A percentile compares a stretch with the other conserved stretches of the same genome.
These are phyloP conservation scores for Tubosaeta brunneosetosa DNA, from an alignment of 768 basidiomycete genomes.

Conservation along the genomic window DNA sequence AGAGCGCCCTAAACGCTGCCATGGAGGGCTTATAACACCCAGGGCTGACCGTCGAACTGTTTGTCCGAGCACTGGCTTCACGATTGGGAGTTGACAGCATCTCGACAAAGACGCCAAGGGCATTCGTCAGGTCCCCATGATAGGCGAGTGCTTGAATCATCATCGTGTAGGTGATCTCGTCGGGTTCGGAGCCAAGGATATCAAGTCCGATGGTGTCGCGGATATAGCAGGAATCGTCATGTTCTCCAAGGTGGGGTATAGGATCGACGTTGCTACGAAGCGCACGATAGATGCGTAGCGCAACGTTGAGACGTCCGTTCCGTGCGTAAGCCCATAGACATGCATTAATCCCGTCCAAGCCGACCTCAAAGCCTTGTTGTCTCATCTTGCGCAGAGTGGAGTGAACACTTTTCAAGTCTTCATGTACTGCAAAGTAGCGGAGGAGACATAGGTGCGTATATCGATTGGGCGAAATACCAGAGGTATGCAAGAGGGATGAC, in stretches of 20 bases:
- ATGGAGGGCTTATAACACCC: slow-evolving; percentile 40
- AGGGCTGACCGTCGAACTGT: slow-evolving; percentile 26
- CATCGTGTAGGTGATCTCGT: slow-evolving; percentile 61
- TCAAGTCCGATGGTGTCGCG: slow-evolving; percentile 41
- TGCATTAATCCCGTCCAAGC: slow-evolving; percentile 64
- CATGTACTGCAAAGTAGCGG: slow-evolving; percentile 46
- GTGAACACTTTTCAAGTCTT: slow-evolving; percentile 51
- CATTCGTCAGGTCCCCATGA: slow-evolving; percentile 56
- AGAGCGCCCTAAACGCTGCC: slow-evolving; percentile 63
- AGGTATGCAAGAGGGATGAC: slow-evolving; percentile 46
- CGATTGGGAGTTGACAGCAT: slow-evolving; percentile 51
- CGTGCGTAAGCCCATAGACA: slow-evolving; percentile 66
- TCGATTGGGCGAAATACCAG: slow-evolving; percentile 53
- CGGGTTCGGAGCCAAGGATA: slow-evolving; percentile 47
- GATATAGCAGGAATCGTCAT: slow-evolving; percentile 39
- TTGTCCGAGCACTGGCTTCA: slow-evolving; percentile 31
- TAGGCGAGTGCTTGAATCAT: slow-evolving; percentile 70
- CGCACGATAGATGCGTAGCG: slow-evolving; percentile 56
- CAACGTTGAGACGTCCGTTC: slow-evolving; percentile 50
- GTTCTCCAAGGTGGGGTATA: slow-evolving; percentile 30
- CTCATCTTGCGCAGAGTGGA: slow-evolving; percentile 50
- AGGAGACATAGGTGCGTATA: slow-evolving; percentile 60
- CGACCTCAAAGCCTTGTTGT: slow-evolving; percentile 46
- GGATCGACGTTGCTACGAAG: slow-evolving; percentile 51
- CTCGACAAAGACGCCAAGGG: slow-evolving; percentile 59